phyloP scores from a whole-genome alignment of 371 early-diverging fungal genomes.

The Mortierella sp. region DNA sequence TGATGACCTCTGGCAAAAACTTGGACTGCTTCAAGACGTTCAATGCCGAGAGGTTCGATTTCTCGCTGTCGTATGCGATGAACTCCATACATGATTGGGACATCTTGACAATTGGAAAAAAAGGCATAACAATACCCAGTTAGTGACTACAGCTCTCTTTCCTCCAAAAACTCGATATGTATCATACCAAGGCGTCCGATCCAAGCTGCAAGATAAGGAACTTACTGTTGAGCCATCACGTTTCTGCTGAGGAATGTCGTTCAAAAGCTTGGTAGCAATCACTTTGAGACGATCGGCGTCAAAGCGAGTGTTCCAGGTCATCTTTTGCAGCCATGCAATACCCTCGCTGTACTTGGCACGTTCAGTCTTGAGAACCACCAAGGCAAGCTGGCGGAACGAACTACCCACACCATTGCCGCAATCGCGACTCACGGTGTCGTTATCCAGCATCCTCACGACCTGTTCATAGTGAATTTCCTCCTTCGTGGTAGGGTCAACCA shows the following conservation, averaged over 20 bases:
- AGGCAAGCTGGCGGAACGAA: conserved; percentile 63
- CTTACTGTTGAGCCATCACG: conserved; percentile 69
- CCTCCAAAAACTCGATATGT: too few relatives aligned
- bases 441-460: conserved; percentile 66
- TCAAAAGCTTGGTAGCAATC: conserved; percentile 65
- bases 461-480: conserved; percentile 63
- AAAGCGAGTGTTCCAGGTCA: conserved; percentile 72
- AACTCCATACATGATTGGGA: conserved; percentile 59
- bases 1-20: conserved; percentile 65
- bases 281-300: conserved; percentile 69
- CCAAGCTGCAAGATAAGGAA: too few relatives aligned
- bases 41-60: conserved; percentile 62
- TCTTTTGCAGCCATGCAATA: conserved; percentile 70
- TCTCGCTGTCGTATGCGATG: conserved; percentile 60
- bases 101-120: conserved; percentile 64
- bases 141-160: not conserved
- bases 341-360: conserved; percentile 62
- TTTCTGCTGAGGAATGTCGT: conserved; percentile 72
- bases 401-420: conserved; percentile 59
- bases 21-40: conserved; percentile 63
- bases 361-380: conserved; percentile 64
- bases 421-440: conserved; percentile 67
- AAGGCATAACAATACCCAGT: not conserved
- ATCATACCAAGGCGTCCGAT: too few relatives aligned
- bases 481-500: conserved; percentile 58